Base-by-base conservation (phyloP, 768 basidiomycete genomes). In the Russula emetica region DNA sequence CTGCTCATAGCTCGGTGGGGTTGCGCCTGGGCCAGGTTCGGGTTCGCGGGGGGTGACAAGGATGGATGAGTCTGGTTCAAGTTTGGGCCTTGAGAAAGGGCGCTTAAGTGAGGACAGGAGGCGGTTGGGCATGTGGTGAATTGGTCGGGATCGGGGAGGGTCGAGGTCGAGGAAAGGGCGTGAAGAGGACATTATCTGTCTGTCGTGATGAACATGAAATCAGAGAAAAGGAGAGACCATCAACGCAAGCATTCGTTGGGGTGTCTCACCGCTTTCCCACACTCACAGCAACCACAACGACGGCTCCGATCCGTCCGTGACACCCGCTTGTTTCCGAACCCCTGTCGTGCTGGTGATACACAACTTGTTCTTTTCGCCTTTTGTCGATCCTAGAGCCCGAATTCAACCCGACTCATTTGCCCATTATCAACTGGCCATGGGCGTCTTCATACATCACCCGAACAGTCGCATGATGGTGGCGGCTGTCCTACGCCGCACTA, bases 1-100 rank as follows among this genome's bases (percentile, higher is more conserved):
- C 74, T 90, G 88, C 69, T 87, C 84, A 45, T 88, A 80, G 53
- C 84, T 86, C 1, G 88, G 88, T 18, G 81, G 83, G 24, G 76
- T 71, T 28, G 76, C 62, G 30, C 78, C 66, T 32, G 79, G 72
- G 65, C 79, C 77, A 54, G 71, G 72, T 64, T 75, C 70, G 63
- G 75, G n/a, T n/a, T n/a, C n/a, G n/a, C n/a, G n/a, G n/a, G n/a
- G 80, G 57, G 75, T 72, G 8, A 65, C 59, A 4, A 24, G 26
- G 22, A 13, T 3, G 16, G 49, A 38, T 7, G 64, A 26, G 63
- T 30, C 20, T 18, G 47, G 49, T 32, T 65, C 64, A 4, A 10
- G 40, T 24, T 57, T 60, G 34, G 60, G 16, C n/a, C 24, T 65
- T 11, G 59, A 61, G 10, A 65, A 65, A 5, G 64, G 64, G 20